These are phyloP conservation scores for Phaffia tasmanica DNA, from an alignment of 768 basidiomycete genomes.

Conservation along the genomic window DNA sequence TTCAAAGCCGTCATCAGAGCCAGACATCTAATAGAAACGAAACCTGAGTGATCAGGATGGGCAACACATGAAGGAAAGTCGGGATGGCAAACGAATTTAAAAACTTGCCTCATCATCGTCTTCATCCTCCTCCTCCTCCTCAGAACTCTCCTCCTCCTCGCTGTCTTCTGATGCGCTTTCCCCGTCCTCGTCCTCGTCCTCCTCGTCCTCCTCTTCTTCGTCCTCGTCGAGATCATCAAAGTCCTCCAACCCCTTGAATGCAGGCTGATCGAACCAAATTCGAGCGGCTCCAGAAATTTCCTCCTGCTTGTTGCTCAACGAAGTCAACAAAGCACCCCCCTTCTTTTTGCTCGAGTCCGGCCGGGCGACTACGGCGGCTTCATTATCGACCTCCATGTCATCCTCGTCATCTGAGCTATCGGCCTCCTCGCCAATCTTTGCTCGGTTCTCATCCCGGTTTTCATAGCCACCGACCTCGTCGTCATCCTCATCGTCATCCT, in stretches of 20 bases:
- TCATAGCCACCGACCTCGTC: slow-evolving; percentile 32
- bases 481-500: slow-evolving; percentile 38
- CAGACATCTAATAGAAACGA: slow-evolving; percentile 37
- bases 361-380: slow-evolving; percentile 1
- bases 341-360: slow-evolving; percentile 29
- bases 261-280: slow-evolving; percentile 91
- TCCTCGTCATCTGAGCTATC: slow-evolving; percentile 25
- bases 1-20: slow-evolving; percentile 54
- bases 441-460: slow-evolving; percentile 27
- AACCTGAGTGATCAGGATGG: slow-evolving; percentile 3
- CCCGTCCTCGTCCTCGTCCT: slow-evolving; percentile 32
- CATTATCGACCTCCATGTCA: slow-evolving; percentile 37
- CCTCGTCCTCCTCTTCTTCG: slow-evolving; percentile 37
- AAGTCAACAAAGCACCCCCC: slow-evolving; percentile 45
- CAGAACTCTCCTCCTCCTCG: slow-evolving; percentile 32
- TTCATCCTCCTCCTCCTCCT: slow-evolving; percentile 29
- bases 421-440: slow-evolving; percentile 21
- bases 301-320: slow-evolving; percentile 40
- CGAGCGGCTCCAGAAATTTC: slow-evolving; percentile 48
- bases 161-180: background rate
- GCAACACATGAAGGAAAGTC: background rate
- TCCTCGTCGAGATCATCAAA: slow-evolving; percentile 42
- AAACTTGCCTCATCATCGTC: slow-evolving; percentile 5
- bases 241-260: slow-evolving; percentile 57
- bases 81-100: background rate